phyloP scores from a whole-genome alignment of 306 rosid species.

The Quercus agrifolia region DNA sequence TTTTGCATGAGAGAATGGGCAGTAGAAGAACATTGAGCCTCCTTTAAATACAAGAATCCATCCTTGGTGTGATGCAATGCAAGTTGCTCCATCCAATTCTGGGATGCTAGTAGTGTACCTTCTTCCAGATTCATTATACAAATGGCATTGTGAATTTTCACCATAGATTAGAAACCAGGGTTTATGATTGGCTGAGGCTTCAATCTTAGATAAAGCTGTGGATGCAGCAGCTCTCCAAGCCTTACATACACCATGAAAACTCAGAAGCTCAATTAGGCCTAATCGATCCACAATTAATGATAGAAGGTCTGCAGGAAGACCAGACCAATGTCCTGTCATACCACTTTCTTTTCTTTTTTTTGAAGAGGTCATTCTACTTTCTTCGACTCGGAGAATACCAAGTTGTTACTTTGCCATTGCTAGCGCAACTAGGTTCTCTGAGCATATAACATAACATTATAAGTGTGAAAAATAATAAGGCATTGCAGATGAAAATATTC shows the following conservation, averaged over 20 bases:
- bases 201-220: slow-evolving; percentile 4
- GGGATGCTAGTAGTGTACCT: slow-evolving; percentile 1
- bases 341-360: no score
- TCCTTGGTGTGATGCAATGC: slow-evolving; percentile 27
- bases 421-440: background rate
- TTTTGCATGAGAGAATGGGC: slow-evolving; percentile 20
- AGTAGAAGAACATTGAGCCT: slow-evolving; percentile 17
- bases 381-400: background rate
- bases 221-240: slow-evolving; percentile 18
- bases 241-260: slow-evolving; percentile 25
- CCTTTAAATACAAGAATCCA: slow-evolving; percentile 23
- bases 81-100: slow-evolving; percentile 17
- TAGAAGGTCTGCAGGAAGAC: slow-evolving; percentile 9
- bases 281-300: slow-evolving; percentile 9
- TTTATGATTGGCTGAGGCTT: background rate
- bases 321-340: background rate
- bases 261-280: slow-evolving; percentile 2
- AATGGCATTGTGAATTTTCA: background rate
- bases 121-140: background rate
- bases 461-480: no score
- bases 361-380: background rate
- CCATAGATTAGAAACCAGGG: slow-evolving; percentile 26
- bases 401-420: background rate
- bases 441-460: background rate
- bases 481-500: no score